Base-by-base conservation (phyloP, 345 rosid genomes). In the Syzygium aqueum region DNA sequence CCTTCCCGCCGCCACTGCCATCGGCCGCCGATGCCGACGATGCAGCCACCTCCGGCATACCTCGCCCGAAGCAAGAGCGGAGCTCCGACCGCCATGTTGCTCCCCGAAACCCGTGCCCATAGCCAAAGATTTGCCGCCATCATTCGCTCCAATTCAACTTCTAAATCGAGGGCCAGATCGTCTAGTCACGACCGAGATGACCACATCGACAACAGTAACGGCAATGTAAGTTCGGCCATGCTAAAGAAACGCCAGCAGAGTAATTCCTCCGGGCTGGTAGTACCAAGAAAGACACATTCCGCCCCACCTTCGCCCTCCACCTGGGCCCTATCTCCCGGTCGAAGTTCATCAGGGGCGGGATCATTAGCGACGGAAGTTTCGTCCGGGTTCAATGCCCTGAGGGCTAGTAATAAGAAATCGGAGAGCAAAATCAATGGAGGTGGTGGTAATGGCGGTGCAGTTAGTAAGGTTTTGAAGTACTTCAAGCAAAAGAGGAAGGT, bases 311-410 rank as follows among this genome's bases (percentile, higher is more conserved):
- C 95, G 23, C 92, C 95, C 3, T 97, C 97, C 3, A 97, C 99
- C 11, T 95, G 98, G 99, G 95, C 95, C 9, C 89, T 94, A 86
- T 96, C 97, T 4, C 95, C 96, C 0, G 98, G 97, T n/a, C 90
- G 97, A 77, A 80, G 89, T 53, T 87, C 91, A 33, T 87, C 85
- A 22, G 5, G 7, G 82, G 82, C 49, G 0, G 25, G 82, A 37
- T 40, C 27, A 0, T 40, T 73, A 73, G 25, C 49, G 78, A 50
- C 88, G 86, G 86, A 87, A 25, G 85, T 90, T 8, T 90, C 93
- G 43, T 91, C 90, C 83, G 86, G 91, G 5, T 88, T 88, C 37
- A 88, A 53, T 67, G 53, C 53, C 21, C 40, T 90, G 8, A 50
- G 56, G 46, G 82, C 82, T 0, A 0, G 27, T 37, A 19, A 22